A percentile compares a stretch with the other conserved stretches of the same genome.
These are phyloP conservation scores for Nannochloropsis granulata DNA, from an alignment of 108 stramenopile genomes.

Conservation along the genomic window DNA sequence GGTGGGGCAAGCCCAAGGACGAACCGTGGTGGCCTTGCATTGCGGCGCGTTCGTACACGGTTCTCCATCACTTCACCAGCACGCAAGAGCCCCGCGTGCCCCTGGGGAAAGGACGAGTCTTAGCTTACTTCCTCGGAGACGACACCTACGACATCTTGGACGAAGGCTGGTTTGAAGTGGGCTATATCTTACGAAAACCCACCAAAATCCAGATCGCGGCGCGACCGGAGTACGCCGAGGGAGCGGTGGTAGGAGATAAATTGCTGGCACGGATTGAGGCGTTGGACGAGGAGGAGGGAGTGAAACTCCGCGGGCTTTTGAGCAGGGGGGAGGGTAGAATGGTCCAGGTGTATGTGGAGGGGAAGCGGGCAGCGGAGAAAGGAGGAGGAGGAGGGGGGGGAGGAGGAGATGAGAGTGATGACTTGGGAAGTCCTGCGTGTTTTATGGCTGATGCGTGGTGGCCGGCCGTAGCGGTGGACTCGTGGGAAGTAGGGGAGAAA, in stretches of 20 bases:
- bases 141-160: background rate
- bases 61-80: background rate
- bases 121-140: background rate
- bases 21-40: background rate
- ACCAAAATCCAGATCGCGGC: background rate
- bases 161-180: background rate
- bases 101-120: background rate
- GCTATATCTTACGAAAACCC: background rate
- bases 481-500: background rate
- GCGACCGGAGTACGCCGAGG: background rate
- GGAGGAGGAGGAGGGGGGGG: background rate
- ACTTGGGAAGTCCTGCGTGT: background rate
- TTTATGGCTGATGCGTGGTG: background rate
- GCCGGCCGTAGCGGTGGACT: background rate
- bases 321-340: background rate
- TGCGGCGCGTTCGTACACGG: background rate
- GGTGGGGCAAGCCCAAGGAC: background rate
- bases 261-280: background rate
- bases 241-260: background rate
- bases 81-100: background rate
- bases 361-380: background rate
- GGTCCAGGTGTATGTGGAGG: background rate
- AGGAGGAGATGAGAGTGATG: background rate
- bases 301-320: background rate
- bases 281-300: background rate